These are phyloP conservation scores for Jacaranda copaia DNA, from an alignment of 257 asterid genomes.

Conservation along the genomic window DNA sequence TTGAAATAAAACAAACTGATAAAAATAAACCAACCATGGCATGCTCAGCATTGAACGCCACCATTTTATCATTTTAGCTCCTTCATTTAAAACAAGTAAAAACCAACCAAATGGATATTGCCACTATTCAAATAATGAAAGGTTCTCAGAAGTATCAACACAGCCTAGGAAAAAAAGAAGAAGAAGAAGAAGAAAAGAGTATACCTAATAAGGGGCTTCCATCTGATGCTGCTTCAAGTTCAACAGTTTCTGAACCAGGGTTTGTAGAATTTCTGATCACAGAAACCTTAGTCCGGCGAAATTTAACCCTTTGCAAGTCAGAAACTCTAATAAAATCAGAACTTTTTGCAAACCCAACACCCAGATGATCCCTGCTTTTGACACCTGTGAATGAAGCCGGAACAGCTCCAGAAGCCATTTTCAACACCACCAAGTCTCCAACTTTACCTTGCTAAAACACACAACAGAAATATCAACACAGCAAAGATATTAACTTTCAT, in stretches of 20 bases:
- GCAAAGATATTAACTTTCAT: neutral
- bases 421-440: conserved; percentile 34
- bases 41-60: neutral
- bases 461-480: neutral
- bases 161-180: too few species aligned
- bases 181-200: neutral
- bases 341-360: conserved; percentile 67
- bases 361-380: conserved; percentile 64
- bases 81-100: neutral
- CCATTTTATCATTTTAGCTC: neutral
- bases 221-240: conserved; percentile 90
- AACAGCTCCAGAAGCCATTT: conserved; percentile 92
- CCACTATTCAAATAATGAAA: neutral
- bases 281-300: conserved; percentile 65
- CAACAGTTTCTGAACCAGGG: conserved; percentile 83
- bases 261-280: conserved; percentile 69
- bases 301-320: conserved; percentile 69
- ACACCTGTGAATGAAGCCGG: conserved; percentile 81
- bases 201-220: conserved; percentile 95
- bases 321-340: conserved; percentile 75
- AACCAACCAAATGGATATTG: neutral
- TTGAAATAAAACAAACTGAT: neutral
- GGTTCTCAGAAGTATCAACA: neutral
- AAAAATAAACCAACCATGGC: neutral
- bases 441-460: conserved; percentile 41